Evolutionary conservation across 106 monocot species (phyloP).

Genomic region (Allium fistulosum): DNA sequence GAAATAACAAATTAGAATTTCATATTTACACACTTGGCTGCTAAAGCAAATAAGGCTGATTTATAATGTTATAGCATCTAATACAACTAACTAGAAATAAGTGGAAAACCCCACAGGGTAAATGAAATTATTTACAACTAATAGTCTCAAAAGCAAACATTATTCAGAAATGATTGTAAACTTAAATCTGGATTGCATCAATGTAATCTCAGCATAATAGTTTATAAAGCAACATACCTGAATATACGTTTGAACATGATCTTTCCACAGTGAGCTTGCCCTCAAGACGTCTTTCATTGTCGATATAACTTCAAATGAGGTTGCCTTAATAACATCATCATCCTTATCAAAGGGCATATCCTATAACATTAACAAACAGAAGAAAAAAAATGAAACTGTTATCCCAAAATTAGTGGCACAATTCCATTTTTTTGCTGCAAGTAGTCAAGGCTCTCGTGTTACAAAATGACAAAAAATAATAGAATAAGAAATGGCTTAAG

Average conservation of each 20-base stretch:
- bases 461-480: slow-evolving; percentile 11
- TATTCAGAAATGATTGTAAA: too few species aligned
- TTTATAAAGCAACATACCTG: slow-evolving; percentile 29
- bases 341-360: slow-evolving; percentile 89
- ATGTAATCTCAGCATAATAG: too few species aligned
- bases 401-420: slow-evolving; percentile 76
- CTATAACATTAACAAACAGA: slow-evolving; percentile 21
- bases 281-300: slow-evolving; percentile 90
- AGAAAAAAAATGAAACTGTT: neutral
- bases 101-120: too few species aligned
- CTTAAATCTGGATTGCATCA: too few species aligned
- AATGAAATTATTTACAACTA: too few species aligned
- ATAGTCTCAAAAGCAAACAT: too few species aligned
- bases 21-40: neutral
- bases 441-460: slow-evolving; percentile 81
- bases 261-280: slow-evolving; percentile 85
- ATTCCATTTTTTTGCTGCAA: slow-evolving; percentile 66
- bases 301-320: slow-evolving; percentile 96
- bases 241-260: slow-evolving; percentile 85
- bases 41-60: too few species aligned
- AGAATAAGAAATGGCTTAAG: neutral
- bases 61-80: too few species aligned
- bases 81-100: too few species aligned
- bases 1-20: neutral
- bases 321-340: slow-evolving; percentile 94